These are phyloP conservation scores for Moesziomyces parantarcticus DNA, from an alignment of 1,284 basidiomycete genomes.

Conservation along the genomic window DNA sequence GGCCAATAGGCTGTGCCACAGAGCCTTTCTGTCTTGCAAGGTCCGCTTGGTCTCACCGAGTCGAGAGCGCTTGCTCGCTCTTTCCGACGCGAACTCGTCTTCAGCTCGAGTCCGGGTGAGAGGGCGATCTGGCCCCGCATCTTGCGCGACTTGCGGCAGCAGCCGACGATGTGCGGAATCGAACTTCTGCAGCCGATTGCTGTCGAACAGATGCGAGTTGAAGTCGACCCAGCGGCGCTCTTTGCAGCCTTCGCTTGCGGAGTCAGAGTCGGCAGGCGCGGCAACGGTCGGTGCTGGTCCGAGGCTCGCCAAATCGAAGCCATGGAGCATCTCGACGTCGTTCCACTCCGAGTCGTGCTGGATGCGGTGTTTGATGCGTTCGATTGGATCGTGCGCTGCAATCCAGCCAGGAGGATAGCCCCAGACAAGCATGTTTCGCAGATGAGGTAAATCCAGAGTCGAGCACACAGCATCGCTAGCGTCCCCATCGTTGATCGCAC, in stretches of 20 bases:
- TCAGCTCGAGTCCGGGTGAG: not conserved
- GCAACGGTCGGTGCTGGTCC: not conserved
- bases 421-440: constrained; percentile 32
- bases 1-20: constrained; percentile 18
- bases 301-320: constrained; percentile 16
- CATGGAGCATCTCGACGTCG: constrained; percentile 9
- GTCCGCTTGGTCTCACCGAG: not conserved
- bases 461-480: not conserved
- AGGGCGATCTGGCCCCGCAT: not conserved
- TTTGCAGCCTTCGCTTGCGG: not conserved
- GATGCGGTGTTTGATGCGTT: constrained; percentile 14
- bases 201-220: constrained; percentile 28
- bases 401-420: constrained; percentile 40
- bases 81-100: not conserved
- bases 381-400: constrained; percentile 14
- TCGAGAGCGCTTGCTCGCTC: constrained; percentile 1
- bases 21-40: constrained; percentile 4
- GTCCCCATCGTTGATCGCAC: not conserved
- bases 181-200: constrained; percentile 22
- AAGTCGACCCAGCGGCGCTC: constrained; percentile 29
- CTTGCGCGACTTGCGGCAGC: constrained; percentile 14
- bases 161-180: constrained; percentile 22
- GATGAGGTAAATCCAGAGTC: constrained; percentile 11
- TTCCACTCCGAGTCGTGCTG: constrained; percentile 25
- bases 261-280: not conserved